Evolutionary conservation across 805 yeast genomes (phyloP), one percentile per base, ranked within the genome.

Genomic region (Komagataella kurtzmanii): DNA sequence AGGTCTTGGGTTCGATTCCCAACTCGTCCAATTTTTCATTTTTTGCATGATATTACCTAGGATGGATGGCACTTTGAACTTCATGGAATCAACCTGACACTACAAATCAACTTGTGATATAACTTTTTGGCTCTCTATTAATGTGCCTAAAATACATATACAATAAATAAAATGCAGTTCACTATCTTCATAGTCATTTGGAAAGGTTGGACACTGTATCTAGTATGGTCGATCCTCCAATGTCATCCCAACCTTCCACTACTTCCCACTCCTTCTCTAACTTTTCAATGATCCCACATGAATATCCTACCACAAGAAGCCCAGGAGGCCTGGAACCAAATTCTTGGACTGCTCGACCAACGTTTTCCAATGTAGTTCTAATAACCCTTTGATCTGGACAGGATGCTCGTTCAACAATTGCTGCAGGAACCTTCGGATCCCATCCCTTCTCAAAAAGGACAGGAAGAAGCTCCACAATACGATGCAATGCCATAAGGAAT

Each of bases 291-390:
- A 80, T 82, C 8, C 74, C 74, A 57, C 97, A 90, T 0, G 91
- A 83, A 55, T 75, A 72, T 0, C 98, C 98, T 1, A 88, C 77
- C 2, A 91, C 83, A 46, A 91, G 70, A 51, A 91, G 69, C 0
- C 98, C 98, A 0, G 98, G 98, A 0, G 98, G 98, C 55, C 96
- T 73, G 10, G 93, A 82, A 0, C 96, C 97, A 47, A 80, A 76
- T 24, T 77, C 77, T 55, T 83, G 83, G 1, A 88, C 78, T 1
- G 93, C 95, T 46, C 74, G 81, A 0, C 84, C 83, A 1, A 88
- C 79, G 55, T 83, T 68, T 50, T 73, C 72, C 47, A 91, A 67
- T 0, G 79, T 75, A 0, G 97, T 86, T 55, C 96, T 71, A 3
- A 89, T 80, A 4, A 90, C 75, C 52, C 98, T 68, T 67, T 91